Conservation (phyloP, 805 yeast species). For the Citeromyces nyonsensis region DNA sequence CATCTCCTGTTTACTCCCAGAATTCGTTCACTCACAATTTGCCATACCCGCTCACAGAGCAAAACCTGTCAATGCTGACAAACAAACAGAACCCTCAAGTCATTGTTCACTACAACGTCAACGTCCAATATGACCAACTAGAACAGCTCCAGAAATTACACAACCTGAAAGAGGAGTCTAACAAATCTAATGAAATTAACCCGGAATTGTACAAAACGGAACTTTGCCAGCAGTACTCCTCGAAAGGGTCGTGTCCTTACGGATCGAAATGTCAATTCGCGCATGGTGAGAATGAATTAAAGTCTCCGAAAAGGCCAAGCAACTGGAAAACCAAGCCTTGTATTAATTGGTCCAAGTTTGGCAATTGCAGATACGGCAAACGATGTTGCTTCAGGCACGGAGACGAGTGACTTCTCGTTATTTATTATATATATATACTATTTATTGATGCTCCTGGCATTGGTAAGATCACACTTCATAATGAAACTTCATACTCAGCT, state of each 20-base stretch:
- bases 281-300: slow-evolving; percentile 71
- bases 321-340: slow-evolving; percentile 90
- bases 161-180: slow-evolving; percentile 5
- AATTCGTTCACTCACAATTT: too few relatives aligned
- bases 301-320: slow-evolving; percentile 53
- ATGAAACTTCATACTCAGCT: too few relatives aligned
- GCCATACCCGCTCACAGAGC: too few relatives aligned
- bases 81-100: slow-evolving; percentile 1
- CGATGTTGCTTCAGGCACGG: slow-evolving; percentile 89
- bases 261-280: slow-evolving; percentile 92
- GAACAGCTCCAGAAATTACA: slow-evolving; percentile 4
- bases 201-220: slow-evolving; percentile 81
- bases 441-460: neutral
- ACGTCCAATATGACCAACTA: slow-evolving; percentile 1
- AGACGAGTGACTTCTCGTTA: slow-evolving; percentile 10
- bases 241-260: slow-evolving; percentile 67
- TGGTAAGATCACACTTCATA: neutral
- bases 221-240: slow-evolving; percentile 64
- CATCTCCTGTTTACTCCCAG: too few relatives aligned
- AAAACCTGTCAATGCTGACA: too few relatives aligned
- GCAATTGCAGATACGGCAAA: slow-evolving; percentile 77
- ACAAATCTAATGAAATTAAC: slow-evolving; percentile 1
- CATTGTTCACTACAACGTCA: slow-evolving; percentile 2
- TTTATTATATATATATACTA: neutral
- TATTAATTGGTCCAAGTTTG: slow-evolving; percentile 72